Base-by-base conservation (phyloP, 2,329 filamentous ascomycete species). In the Neurospora sp. region DNA sequence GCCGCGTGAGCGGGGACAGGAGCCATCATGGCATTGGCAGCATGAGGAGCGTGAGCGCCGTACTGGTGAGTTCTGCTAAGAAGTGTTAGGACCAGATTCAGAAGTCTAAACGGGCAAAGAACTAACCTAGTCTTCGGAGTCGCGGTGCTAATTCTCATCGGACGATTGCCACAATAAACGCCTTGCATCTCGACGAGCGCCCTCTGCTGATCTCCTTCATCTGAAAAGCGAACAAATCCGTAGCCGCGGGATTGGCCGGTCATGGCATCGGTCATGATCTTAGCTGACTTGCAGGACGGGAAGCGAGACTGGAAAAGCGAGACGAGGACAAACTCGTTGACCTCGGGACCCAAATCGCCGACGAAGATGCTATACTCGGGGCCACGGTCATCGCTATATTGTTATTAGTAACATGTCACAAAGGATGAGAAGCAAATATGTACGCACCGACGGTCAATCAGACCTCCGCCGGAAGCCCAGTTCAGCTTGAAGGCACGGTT, bases 191-290 rank as follows among this genome's bases (percentile, higher is more conserved):
- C 96, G 68, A 91, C 91, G 28, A 99, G 86, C 73, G 96, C 95
- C 73, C 94, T 93, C 84, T 99, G 95, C 84, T 98, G 95, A 78
- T 99, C 96, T 75, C 90, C 88, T 84, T 98, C 95, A 75, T 97
- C 93, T 68, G 93, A 93, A 84, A 99, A 99, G 75, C 96, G 93
- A 68, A 99, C 96, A 77, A 99, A 99, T 66, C 96, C 96, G 78
- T 99, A 99, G 70, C 96, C 96, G 73, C 96, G 93, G 73, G 94
- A 97, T 88, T 98, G 95, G 76, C 96, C 96, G 73, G 92, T 97
- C 82, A 98, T 96, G 72, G 96, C 95, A 78, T 99, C 96, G 72
- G 95, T 97, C 96, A 99, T 99, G 82, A 99, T 99, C 87, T 99
- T 99, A 78, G 96, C 96, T 43, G 93, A 97, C 86, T 98, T 98